phyloP scores from a whole-genome alignment of 352 stramenopile genomes.

The Pythium angustatum region DNA sequence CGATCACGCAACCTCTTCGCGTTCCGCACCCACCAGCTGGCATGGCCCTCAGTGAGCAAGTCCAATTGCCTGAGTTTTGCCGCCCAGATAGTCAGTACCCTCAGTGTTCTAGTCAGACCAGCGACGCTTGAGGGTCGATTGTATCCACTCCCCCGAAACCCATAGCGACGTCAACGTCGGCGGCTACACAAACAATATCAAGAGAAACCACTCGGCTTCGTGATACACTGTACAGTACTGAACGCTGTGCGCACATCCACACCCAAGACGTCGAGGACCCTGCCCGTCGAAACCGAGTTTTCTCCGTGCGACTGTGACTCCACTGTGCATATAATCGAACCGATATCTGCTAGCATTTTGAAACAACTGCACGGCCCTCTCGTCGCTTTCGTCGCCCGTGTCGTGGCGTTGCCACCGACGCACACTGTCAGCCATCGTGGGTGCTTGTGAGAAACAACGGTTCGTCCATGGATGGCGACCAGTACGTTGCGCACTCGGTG shows the following conservation, averaged over 20 bases:
- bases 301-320: too few relatives aligned
- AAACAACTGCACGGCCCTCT: too few relatives aligned
- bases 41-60: not conserved
- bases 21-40: slow-evolving; percentile 28
- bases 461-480: slow-evolving; percentile 7
- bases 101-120: slow-evolving; percentile 1
- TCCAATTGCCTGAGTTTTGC: not conserved
- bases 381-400: too few relatives aligned
- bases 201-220: too few relatives aligned
- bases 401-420: too few relatives aligned
- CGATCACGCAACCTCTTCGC: slow-evolving; percentile 7
- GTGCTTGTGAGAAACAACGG: not conserved
- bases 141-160: slow-evolving; percentile 1
- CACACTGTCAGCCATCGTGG: slow-evolving; percentile 2
- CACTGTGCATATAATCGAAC: too few relatives aligned
- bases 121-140: not conserved
- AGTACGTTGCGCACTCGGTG: not conserved
- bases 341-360: too few relatives aligned
- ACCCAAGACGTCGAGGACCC: too few relatives aligned
- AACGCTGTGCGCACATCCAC: too few relatives aligned
- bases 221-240: too few relatives aligned
- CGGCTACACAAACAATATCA: not conserved
- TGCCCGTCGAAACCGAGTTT: too few relatives aligned
- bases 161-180: not conserved
- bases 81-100: slow-evolving; percentile 2